phyloP scores from a whole-genome alignment of 1,284 basidiomycete species.

The Boletus subluridellus region DNA sequence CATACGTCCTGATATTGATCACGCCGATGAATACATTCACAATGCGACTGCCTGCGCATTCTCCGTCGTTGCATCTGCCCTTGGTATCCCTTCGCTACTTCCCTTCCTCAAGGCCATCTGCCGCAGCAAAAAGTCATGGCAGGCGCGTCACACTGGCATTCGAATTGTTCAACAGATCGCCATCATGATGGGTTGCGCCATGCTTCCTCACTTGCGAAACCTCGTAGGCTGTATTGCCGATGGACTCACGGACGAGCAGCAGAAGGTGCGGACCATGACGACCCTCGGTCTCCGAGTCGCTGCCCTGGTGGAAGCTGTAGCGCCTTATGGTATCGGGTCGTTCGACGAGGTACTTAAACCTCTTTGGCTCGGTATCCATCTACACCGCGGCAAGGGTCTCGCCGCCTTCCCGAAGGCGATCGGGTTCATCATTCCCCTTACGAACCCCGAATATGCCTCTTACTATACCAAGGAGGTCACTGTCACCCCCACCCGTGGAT shows the following conservation, averaged over 20 bases:
- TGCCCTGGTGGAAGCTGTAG: conserved; percentile 93
- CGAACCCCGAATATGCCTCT: conserved; percentile 98
- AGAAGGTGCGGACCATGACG: conserved; percentile 99
- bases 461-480: conserved; percentile 98
- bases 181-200: conserved; percentile 99
- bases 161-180: conserved; percentile 99
- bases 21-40: conserved; percentile 98
- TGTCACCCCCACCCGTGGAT: conserved; percentile 97
- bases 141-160: conserved; percentile 98
- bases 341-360: conserved; percentile 99
- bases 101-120: conserved; percentile 99
- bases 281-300: conserved; percentile 95
- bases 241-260: conserved; percentile 95
- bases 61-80: conserved; percentile 96
- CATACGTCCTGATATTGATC: conserved; percentile 99
- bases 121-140: conserved; percentile 99
- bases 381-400: conserved; percentile 96
- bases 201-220: conserved; percentile 94
- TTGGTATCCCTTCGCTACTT: conserved; percentile 95
- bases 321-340: conserved; percentile 99
- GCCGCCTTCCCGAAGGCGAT: conserved; percentile 99
- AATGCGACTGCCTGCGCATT: conserved; percentile 99
- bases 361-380: conserved; percentile 95
- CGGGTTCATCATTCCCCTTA: conserved; percentile 98
- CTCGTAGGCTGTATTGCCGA: conserved; percentile 96